A percentile compares a stretch with the other conserved stretches of the same genome.
phyloP scores from a whole-genome alignment of 345 rosid species.

The Gossypium herbaceum region DNA sequence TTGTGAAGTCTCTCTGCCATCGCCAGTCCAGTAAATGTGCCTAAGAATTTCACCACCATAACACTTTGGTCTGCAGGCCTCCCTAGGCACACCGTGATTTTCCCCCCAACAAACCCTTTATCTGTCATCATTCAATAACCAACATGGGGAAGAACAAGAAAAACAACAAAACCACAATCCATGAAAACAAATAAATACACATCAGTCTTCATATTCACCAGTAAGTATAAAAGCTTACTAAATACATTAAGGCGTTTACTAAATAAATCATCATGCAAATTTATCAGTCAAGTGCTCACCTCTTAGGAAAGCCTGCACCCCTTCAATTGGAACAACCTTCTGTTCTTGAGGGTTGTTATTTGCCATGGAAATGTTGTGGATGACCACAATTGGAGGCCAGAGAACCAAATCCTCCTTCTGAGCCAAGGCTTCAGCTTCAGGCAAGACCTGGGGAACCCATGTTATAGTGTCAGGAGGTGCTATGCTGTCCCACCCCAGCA shows the following conservation, averaged over 20 bases:
- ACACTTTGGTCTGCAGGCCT: conserved; percentile 48
- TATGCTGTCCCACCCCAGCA: conserved; percentile 45
- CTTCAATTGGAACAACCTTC: conserved; percentile 34
- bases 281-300: conserved; percentile 25
- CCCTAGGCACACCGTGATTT: conserved; percentile 34
- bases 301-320: conserved; percentile 33
- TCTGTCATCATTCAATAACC: conserved; percentile 28
- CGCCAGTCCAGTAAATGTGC: conserved; percentile 42
- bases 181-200: not conserved
- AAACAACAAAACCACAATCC: no score
- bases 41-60: conserved; percentile 41
- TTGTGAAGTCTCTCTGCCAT: conserved; percentile 46
- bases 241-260: not conserved
- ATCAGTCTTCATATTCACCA: not conserved
- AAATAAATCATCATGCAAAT: not conserved
- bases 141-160: not conserved
- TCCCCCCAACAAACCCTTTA: conserved; percentile 34
- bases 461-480: conserved; percentile 21
- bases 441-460: conserved; percentile 32
- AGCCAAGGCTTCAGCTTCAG: conserved; percentile 35
- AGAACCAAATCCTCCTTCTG: conserved; percentile 52
- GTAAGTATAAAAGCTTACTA: not conserved
- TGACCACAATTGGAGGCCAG: conserved; percentile 52
- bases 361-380: conserved; percentile 44
- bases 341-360: conserved; percentile 29